Evolutionary conservation across 2,329 filamentous ascomycete genomes (phyloP).

Genomic region (Penicillium sp.): DNA sequence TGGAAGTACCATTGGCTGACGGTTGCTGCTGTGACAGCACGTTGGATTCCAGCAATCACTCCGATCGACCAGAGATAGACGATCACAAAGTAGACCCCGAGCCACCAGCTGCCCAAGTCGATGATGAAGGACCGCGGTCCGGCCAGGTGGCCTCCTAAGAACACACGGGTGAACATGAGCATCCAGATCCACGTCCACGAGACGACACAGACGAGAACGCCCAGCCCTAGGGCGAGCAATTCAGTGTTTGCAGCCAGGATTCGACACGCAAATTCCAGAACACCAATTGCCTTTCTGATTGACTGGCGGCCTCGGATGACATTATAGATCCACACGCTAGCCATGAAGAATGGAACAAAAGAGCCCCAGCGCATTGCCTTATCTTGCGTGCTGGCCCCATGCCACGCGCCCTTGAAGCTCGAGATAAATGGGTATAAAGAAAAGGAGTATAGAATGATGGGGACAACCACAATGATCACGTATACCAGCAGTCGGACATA

Average conservation of each 20-base stretch:
- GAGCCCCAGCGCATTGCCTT: constrained; percentile 82
- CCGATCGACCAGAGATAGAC: constrained; percentile 94
- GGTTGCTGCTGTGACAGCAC: constrained; percentile 85
- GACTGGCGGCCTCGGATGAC: constrained; percentile 74
- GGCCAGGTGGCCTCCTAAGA: constrained; percentile 81
- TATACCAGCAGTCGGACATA: constrained; percentile 82
- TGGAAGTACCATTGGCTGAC: constrained; percentile 99
- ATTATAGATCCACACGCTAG: constrained; percentile 75
- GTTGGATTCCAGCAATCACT: constrained; percentile 80
- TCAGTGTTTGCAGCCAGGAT: constrained; percentile 81
- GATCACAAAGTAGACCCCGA: constrained; percentile 84
- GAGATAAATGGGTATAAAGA: constrained; percentile 85
- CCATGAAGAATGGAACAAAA: constrained; percentile 65
- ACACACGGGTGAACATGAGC: constrained; percentile 91
- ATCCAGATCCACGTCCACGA: constrained; percentile 95
- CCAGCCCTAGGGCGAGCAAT: constrained; percentile 76
- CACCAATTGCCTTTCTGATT: constrained; percentile 74
- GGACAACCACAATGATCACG: constrained; percentile 74
- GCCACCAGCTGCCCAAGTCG: constrained; percentile 85
- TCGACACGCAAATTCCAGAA: constrained; percentile 85
- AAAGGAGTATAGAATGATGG: constrained; percentile 79
- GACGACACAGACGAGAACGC: constrained; percentile 67
- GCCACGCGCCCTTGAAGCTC: constrained; percentile 71
- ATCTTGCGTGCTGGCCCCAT: constrained; percentile 78
- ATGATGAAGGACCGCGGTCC: constrained; percentile 64